Evolutionary conservation across 805 yeast species (phyloP), one percentile per base, ranked within the genome.

Genomic region (Ogataea philodendri): DNA sequence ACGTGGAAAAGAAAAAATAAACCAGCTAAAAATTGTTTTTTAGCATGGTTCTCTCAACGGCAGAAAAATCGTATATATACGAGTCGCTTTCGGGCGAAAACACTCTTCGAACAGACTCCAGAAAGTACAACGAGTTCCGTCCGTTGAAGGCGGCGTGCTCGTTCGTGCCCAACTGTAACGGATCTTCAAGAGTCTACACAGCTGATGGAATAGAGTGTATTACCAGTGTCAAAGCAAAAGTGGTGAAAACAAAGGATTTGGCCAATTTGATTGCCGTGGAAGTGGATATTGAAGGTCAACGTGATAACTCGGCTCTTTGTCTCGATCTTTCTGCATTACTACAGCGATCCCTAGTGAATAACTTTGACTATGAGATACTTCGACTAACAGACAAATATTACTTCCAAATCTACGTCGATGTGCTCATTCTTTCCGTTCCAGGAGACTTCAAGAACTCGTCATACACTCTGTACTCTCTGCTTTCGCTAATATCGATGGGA

Each of bases 171-270:
- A 76, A 81, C 33, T 84, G 96, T 3, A 86, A 90, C 62, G 98
- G 98, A 9, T 88, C 97, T 2, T 83, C 97, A 0, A 73, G 95
- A 63, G 76, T 90, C 13, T 72, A 88, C 45, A 73, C 87, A 21
- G 72, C 84, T 31, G 97, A 90, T 59, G 97, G 98, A 15, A 77
- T 87, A 43, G 97, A 93, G 61, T 87, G 96, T 51, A 81, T 93
- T 21, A 90, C 87, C 5, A 93, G 97, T 53, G 73, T 90, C 30
- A 93, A 93, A 61, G 76, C 89, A 9, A 83, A 84, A 51, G 96
- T 89, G 3, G 84, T 85, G 33, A 37, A 48, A 21, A 39, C 55
- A 2, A 41, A 60, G 44, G 41, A 49, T 14, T 70, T 72, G 11
- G 49, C 66, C 0, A 76, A 73, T 13, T 62, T 86, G 22, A 65